Evolutionary conservation across 768 basidiomycete genomes (phyloP), one percentile per base, ranked within the genome.

Genomic region (Cystobasidiopsis lactophilus): DNA sequence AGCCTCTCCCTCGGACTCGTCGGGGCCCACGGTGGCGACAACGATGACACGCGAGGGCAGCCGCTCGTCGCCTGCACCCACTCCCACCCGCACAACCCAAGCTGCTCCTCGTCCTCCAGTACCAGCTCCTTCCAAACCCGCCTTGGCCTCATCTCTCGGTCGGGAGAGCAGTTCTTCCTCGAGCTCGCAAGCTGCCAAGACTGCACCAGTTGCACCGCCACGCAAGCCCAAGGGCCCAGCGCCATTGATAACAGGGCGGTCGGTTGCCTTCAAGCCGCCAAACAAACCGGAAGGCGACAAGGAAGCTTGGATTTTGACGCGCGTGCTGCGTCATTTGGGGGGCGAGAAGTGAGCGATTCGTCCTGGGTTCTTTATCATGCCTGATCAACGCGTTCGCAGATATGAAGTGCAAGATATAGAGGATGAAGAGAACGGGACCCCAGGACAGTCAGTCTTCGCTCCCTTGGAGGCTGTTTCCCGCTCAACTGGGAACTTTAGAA

Each of bases 371-470:
- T 18, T 5, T 31, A 18, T 7, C 11, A 4, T 0, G 26, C 31
- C 11, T 16, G 14, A 1, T 13, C 29, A 7, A 27, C 4, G 3
- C 23, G 24, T 1, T 9, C 10, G 19, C 59, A 64, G 67, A 41
- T 71, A 71, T 52, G 63, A 63, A 9, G 69, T 71, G 1, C 55
- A 63, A 26, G 70, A 71, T 59, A 65, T 63, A 18, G 69, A 71
- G 49, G 64, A 64, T 50, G 63, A 61, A 35, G 52, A 57, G 51
- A 45, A 33, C 38, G 52, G 33, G 19, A 50, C 30, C 19, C 45
- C 47, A 3, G 52, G 52, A 13, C 24, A 19, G 19, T 44, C 14
- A 27, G 39, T 23, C 16, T 14, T 27, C 19, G 10, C 49, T 23
- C 13, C 5, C 27, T 21, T 30, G 1, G 7, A 26, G 10, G 40